Percentiles rank a stretch among this genome's conserved stretches.
Evolutionary conservation across 306 rosid genomes (phyloP).

Genomic region (Mucuna pruriens): DNA sequence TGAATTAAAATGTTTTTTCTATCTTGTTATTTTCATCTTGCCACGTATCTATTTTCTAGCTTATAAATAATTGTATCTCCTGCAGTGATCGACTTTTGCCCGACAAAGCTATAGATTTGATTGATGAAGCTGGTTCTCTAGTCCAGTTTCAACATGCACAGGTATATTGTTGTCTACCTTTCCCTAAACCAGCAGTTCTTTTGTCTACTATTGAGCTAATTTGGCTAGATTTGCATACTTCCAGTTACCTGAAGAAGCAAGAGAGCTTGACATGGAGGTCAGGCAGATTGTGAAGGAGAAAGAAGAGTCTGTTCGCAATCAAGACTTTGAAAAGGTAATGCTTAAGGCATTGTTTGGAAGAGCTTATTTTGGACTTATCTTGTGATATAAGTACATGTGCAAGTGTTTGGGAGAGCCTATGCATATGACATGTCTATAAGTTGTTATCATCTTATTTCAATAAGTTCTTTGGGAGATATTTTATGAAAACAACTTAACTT

Average conservation of each 20-base stretch:
- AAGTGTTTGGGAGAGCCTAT: too few relatives aligned
- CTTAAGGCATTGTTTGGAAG: too few relatives aligned
- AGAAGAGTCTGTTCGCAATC: constrained; percentile 89
- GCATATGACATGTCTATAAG: too few relatives aligned
- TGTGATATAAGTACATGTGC: too few relatives aligned
- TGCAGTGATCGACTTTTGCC: constrained; percentile 94
- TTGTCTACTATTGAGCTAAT: constrained; percentile 32
- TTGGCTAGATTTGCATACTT: constrained; percentile 19
- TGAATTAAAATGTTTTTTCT: neutral
- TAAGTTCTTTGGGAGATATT: too few relatives aligned
- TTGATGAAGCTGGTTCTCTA: constrained; percentile 98
- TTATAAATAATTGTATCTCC: constrained; percentile 11
- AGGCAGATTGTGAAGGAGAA: constrained; percentile 93
- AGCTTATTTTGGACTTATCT: too few relatives aligned
- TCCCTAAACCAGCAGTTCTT: neutral
- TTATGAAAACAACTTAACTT: too few relatives aligned
- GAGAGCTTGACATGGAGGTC: constrained; percentile 85
- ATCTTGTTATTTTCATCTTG: neutral
- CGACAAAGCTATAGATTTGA: constrained; percentile 91
- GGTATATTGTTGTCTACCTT: constrained; percentile 47
- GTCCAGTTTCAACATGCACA: constrained; percentile 95
- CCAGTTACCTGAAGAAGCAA: constrained; percentile 94
- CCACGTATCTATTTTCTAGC: constrained; percentile 7
- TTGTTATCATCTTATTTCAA: too few relatives aligned
- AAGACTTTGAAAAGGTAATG: constrained; percentile 91